Evolutionary conservation across 1,284 basidiomycete genomes (phyloP).

Genomic region (Pseudozyma hubeiensis): DNA sequence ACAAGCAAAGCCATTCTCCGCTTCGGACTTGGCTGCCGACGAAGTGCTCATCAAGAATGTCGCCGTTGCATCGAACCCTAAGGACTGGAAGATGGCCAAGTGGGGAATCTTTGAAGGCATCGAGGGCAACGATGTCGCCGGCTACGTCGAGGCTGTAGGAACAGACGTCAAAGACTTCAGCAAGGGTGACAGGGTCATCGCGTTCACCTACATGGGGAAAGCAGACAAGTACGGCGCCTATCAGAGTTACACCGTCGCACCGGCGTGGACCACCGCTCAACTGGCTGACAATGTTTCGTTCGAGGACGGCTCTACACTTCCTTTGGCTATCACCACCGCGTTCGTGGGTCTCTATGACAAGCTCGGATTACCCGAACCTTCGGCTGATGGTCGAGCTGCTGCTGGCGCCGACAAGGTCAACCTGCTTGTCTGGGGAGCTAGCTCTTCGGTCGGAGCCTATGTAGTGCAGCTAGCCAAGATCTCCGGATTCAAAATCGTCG

Average conservation of each 20-base stretch:
- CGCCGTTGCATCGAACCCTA: constrained; percentile 67
- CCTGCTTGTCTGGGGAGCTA: constrained; percentile 68
- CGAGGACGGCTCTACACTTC: constrained; percentile 68
- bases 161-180: constrained; percentile 55
- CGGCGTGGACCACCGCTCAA: constrained; percentile 54
- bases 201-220: constrained; percentile 61
- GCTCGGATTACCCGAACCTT: constrained; percentile 48
- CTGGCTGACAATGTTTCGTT: constrained; percentile 53
- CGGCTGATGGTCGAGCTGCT: constrained; percentile 14
- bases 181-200: constrained; percentile 56
- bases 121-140: constrained; percentile 67
- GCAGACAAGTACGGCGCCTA: constrained; percentile 65
- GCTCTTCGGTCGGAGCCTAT: constrained; percentile 67
- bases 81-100: constrained; percentile 66
- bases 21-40: constrained; percentile 19
- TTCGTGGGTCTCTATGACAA: constrained; percentile 65
- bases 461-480: constrained; percentile 67
- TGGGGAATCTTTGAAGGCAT: constrained; percentile 28
- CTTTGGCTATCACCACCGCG: constrained; percentile 68
- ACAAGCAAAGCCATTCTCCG: constrained; percentile 12
- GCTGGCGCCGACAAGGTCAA: constrained; percentile 26
- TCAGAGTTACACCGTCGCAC: constrained; percentile 56
- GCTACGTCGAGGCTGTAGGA: constrained; percentile 38
- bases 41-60: constrained; percentile 69
- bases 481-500: constrained; percentile 65